Evolutionary conservation across 371 early-diverging fungal genomes (phyloP).

Genomic region (Syncephalastrum monosporum): DNA sequence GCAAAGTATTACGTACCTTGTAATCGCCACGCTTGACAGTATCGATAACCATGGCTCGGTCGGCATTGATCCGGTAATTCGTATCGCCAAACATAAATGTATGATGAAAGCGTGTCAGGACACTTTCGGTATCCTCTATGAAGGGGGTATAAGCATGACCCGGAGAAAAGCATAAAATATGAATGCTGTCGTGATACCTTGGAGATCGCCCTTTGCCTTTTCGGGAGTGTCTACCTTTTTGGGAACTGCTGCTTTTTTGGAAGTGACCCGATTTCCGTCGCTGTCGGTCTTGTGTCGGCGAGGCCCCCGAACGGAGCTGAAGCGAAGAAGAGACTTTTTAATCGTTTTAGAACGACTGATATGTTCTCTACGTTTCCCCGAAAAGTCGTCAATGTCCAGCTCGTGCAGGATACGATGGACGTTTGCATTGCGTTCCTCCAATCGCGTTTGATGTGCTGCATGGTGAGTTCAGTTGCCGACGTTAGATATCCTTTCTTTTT

Average conservation of each 20-base stretch:
- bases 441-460: constrained; percentile 33
- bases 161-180: no score
- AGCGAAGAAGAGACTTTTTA: constrained; percentile 6
- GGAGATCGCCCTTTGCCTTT: no score
- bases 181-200: no score
- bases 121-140: constrained; percentile 2
- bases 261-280: no score
- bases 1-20: constrained; percentile 26
- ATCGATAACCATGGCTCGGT: constrained; percentile 52
- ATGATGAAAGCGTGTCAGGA: constrained; percentile 60
- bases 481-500: constrained; percentile 1
- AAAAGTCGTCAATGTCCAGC: constrained; percentile 29
- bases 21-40: constrained; percentile 46
- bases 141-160: no score
- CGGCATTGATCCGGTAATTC: constrained; percentile 73
- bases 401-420: constrained; percentile 37
- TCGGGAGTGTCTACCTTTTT: no score
- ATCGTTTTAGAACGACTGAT: constrained; percentile 1
- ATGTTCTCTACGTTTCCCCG: neutral
- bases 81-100: constrained; percentile 80
- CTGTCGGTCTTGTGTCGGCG: no score
- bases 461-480: neutral
- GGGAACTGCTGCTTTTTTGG: no score
- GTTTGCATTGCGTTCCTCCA: constrained; percentile 39
- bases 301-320: no score